Conservation (phyloP, 768 basidiomycete genomes). For the Rhodotorula graminis region DNA sequence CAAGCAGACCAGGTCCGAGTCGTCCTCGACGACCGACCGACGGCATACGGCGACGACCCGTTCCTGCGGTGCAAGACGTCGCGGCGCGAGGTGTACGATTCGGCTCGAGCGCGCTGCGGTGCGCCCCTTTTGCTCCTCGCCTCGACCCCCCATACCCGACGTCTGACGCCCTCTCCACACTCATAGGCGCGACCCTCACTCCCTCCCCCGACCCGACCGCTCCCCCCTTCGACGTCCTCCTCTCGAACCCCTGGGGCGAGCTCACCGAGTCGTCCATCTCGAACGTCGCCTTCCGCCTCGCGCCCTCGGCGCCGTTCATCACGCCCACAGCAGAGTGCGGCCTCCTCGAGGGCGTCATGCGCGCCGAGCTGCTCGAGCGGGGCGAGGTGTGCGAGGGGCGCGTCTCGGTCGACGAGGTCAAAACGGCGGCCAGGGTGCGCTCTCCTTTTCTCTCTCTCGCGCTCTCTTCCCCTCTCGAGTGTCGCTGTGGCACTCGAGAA, state of each 20-base stretch:
- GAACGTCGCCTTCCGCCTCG: conserved; percentile 29
- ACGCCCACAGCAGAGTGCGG: conserved; percentile 14
- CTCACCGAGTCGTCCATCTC: conserved; percentile 33
- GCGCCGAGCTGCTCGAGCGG: conserved; percentile 24
- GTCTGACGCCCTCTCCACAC: not conserved
- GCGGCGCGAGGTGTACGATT: conserved; percentile 16
- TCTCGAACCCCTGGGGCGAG: conserved; percentile 15
- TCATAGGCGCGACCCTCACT: conserved; percentile 2
- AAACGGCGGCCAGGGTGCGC: conserved; percentile 4
- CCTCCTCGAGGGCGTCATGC: conserved; percentile 15
- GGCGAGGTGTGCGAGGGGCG: conserved; percentile 10
- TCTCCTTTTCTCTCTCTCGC: not conserved
- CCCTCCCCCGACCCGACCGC: not conserved
- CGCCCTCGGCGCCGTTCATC: not conserved
- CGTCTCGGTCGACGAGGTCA: conserved; percentile 5
- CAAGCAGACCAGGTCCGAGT: conserved; percentile 15
- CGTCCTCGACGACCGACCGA: conserved; percentile 18
- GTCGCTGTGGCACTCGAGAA: not conserved
- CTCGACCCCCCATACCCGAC: too few species aligned
- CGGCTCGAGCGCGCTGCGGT: conserved; percentile 15
- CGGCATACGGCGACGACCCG: conserved; percentile 10
- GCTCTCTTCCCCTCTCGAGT: too few species aligned
- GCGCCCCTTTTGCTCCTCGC: not conserved
- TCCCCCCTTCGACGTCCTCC: conserved; percentile 28
- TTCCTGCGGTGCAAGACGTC: conserved; percentile 24